These are phyloP conservation scores for Haplosporangium sp. DNA, from an alignment of 371 early-diverging fungal genomes.

Conservation along the genomic window DNA sequence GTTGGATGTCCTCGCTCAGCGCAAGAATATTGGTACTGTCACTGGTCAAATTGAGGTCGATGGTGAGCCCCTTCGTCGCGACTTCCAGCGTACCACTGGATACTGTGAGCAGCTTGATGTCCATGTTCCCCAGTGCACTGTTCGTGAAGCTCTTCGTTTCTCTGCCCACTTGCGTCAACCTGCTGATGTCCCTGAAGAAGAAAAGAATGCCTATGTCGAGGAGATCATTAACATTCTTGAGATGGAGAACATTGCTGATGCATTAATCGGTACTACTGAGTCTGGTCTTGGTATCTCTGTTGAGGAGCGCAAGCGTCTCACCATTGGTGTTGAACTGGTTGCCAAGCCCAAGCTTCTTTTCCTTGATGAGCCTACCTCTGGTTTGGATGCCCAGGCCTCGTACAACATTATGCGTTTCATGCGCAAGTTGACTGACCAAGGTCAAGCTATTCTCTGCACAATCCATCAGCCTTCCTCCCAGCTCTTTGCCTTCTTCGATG, in stretches of 20 bases:
- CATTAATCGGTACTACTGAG: conserved; percentile 65
- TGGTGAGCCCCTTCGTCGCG: conserved; percentile 56
- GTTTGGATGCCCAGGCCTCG: conserved; percentile 74
- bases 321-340: conserved; percentile 78
- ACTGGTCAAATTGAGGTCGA: conserved; percentile 71
- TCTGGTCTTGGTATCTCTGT: conserved; percentile 66
- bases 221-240: conserved; percentile 76
- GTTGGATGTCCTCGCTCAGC: conserved; percentile 83
- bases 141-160: conserved; percentile 76
- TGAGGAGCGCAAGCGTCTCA: conserved; percentile 71
- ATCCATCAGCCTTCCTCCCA: conserved; percentile 91
- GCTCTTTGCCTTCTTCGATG: conserved; percentile 87
- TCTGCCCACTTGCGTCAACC: conserved; percentile 81
- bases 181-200: conserved; percentile 67
- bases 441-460: conserved; percentile 80
- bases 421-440: conserved; percentile 77
- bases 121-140: conserved; percentile 74
- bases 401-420: conserved; percentile 82
- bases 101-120: conserved; percentile 91
- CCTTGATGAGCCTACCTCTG: conserved; percentile 91
- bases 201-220: conserved; percentile 78
- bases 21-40: conserved; percentile 82
- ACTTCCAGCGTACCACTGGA: conserved; percentile 82
- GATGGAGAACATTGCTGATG: conserved; percentile 73
- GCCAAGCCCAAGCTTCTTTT: conserved; percentile 83